Base-by-base conservation (phyloP, 768 basidiomycete genomes). In the Xanthoconium stramineum region DNA sequence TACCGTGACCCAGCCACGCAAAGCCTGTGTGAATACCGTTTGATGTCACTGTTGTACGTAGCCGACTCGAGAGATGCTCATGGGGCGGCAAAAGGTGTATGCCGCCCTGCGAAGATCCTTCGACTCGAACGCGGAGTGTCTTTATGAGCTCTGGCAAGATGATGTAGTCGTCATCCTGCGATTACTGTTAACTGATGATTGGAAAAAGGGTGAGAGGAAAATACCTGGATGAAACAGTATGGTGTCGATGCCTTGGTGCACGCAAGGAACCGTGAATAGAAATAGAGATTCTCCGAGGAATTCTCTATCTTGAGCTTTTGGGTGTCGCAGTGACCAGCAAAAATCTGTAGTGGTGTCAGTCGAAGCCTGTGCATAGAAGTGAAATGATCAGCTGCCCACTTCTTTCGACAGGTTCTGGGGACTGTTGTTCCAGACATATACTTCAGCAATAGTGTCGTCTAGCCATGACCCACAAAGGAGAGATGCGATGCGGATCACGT, bases 101-200 rank as follows among this genome's bases (percentile, higher is more conserved):
- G 12, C 69, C 64, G 57, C 50, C 17, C 15, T 65, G 72, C 29
- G 56, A 57, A 38, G 50, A 63, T 19, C 53, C 61, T 46, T 55
- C 56, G 17, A 81, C 70, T 46, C 78, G 75, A 33, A 71, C 57
- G 6, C 77, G 76, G n/a, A 88, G 72, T 0, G 80, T 65, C 35
- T 73, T 72, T 55, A 88, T 78, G 33, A 85, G 74, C 58, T 84
- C 80, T 9, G 86, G 81, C 32, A 74, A 67, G 47, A 89, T 65
- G 20, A 88, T 72, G 64, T 82, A 88, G 67, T 87, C 87, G 62
- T 89, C 86, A 62, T 88, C 86, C 86, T 87, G 56, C 12, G 28
- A 20, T 46, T 11, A 40, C 30, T 35, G 38, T 61, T 46, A 55
- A 40, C 29, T 54, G 19, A 43, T 39, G 56, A 13, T 54, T 24